These are phyloP conservation scores for Yarrowia sp. DNA, from an alignment of 805 yeast genomes.

Conservation along the genomic window DNA sequence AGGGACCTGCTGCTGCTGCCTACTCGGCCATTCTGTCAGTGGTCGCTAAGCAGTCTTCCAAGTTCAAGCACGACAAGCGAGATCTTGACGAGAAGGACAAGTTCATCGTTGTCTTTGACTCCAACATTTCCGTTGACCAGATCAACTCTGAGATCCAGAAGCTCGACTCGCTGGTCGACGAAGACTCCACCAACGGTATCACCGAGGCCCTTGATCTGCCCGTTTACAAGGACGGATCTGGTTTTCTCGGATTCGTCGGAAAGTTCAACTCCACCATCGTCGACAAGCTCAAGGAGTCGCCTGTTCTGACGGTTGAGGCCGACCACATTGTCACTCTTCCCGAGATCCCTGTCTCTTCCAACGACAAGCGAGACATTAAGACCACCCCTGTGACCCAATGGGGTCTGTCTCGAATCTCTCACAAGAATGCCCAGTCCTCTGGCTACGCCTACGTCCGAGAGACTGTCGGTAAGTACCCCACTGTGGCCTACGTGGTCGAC, in stretches of 20 bases:
- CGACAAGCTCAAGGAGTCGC: slow-evolving; percentile 5
- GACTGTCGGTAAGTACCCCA: slow-evolving; percentile 35
- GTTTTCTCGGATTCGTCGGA: slow-evolving; percentile 9
- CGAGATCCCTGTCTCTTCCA: background rate
- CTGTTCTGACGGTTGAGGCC: slow-evolving; percentile 50
- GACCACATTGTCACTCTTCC: slow-evolving; percentile 57
- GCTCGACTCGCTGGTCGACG: slow-evolving; percentile 12
- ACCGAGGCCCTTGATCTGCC: background rate
- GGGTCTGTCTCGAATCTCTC: slow-evolving; percentile 87
- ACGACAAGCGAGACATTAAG: slow-evolving; percentile 45
- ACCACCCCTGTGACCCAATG: slow-evolving; percentile 75
- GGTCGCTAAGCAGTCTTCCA: slow-evolving; percentile 8
- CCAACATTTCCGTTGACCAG: background rate
- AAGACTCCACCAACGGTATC: slow-evolving; percentile 12
- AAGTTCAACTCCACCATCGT: slow-evolving; percentile 22
- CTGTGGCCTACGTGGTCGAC: slow-evolving; percentile 80
- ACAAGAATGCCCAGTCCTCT: slow-evolving; percentile 3
- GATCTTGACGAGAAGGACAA: slow-evolving; percentile 7
- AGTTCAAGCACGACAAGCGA: slow-evolving; percentile 18
- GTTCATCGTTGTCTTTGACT: slow-evolving; percentile 7
- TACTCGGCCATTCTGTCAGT: slow-evolving; percentile 10
- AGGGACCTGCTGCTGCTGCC: slow-evolving; percentile 1
- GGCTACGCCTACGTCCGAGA: slow-evolving; percentile 13
- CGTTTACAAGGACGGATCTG: background rate
- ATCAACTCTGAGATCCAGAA: slow-evolving; percentile 1